Base-by-base conservation (phyloP, 2,329 filamentous ascomycete genomes). In the Rugonectria rugulosa region DNA sequence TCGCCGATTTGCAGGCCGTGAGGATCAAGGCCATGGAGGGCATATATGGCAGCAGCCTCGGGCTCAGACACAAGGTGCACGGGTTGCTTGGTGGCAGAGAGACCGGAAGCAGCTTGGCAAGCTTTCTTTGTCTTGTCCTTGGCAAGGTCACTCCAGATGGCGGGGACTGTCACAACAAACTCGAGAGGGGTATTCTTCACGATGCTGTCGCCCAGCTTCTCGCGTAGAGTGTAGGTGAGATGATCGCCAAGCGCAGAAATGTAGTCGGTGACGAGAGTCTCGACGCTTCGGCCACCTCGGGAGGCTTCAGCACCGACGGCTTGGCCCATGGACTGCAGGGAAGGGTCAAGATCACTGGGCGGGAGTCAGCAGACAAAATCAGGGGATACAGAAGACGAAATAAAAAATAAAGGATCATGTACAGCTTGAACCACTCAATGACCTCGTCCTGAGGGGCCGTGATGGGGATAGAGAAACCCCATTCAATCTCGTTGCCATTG, bases 81-180 rank as follows among this genome's bases (percentile, higher is more conserved):
- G 6, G 70, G 70, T 1, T 67, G 56, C 12, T 65, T 65, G 42
- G 66, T 58, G 2, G 64, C 56, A 4, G 65, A 70, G 4, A 75
- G 63, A 8, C 68, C 69, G 2, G 64, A 61, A 12, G 76, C 73
- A 10, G 63, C 66, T 53, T 75, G 65, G 36, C 75, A 79, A 14
- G 80, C 79, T 44, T 75, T 70, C 40, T 72, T 71, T 1, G 80
- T 84, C 56, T 75, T 77, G 32, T 81, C 73, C 40, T 80, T 83
- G 47, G 81, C 80, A 5, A 74, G 68, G 36, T 84, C 80, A 40
- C 76, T 81, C 82, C 82, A 85, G 6, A 85, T 80, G 6, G 82
- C 81, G 1, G 82, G 82, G 0, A 85, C 81, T 0, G 82, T 83
- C 38, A 84, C 66, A 38, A 84, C 75, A 45, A 82, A 82, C 49